These are phyloP conservation scores for Rhodocollybia butyracea DNA, from an alignment of 768 basidiomycete species.

Conservation along the genomic window DNA sequence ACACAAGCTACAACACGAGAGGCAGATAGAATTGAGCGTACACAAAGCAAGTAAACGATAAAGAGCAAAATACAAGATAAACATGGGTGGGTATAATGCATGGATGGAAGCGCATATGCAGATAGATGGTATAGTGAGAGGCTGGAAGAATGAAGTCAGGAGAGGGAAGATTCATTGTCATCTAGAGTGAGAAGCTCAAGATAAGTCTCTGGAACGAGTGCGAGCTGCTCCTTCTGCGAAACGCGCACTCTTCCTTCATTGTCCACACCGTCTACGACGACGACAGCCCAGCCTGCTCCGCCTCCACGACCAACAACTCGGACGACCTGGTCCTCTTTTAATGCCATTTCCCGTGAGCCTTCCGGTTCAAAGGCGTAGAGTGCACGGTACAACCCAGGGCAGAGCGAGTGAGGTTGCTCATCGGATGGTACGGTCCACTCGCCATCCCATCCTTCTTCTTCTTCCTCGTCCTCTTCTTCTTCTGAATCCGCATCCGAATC, in stretches of 20 bases:
- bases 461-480: slow-evolving; percentile 1
- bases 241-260: not conserved
- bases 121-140: not conserved
- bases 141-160: not conserved
- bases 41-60: not conserved
- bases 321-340: slow-evolving; percentile 54
- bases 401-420: slow-evolving; percentile 27
- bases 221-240: slow-evolving; percentile 27
- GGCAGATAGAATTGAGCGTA: not conserved
- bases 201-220: slow-evolving; percentile 57
- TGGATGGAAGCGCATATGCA: not conserved
- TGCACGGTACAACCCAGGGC: slow-evolving; percentile 52
- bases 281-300: slow-evolving; percentile 57
- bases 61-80: not conserved
- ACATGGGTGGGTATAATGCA: too few relatives aligned
- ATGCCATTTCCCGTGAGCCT: slow-evolving; percentile 56
- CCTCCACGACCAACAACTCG: slow-evolving; percentile 51
- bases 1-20: too few relatives aligned
- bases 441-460: slow-evolving; percentile 4
- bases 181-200: slow-evolving; percentile 38
- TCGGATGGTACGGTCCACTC: too few relatives aligned
- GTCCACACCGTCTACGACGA: slow-evolving; percentile 19
- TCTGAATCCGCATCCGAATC: not conserved
- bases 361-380: slow-evolving; percentile 58
- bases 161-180: not conserved